Conservation (phyloP, 768 basidiomycete genomes). For the Rubroboletus satanas region DNA sequence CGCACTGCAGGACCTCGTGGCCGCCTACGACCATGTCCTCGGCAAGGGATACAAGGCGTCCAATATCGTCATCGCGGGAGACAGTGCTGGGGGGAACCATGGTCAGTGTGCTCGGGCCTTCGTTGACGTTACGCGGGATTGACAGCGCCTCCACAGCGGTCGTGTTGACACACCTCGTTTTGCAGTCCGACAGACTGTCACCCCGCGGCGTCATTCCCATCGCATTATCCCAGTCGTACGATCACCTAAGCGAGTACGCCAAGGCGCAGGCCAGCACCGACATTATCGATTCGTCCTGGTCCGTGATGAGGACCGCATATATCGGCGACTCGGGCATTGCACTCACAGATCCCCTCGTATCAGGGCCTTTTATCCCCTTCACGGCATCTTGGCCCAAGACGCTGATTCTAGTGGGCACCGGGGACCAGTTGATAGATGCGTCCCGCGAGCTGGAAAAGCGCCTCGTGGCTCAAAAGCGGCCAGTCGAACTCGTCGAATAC, state of each 20-base stretch:
- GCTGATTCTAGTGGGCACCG: slow-evolving; percentile 18
- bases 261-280: slow-evolving; percentile 1
- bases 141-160: slow-evolving; percentile 11
- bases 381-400: slow-evolving; percentile 20
- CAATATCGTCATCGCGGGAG: slow-evolving; percentile 22
- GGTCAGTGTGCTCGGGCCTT: slow-evolving; percentile 10
- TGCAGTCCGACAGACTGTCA: slow-evolving; percentile 50
- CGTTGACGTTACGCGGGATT: neutral
- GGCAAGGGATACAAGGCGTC: slow-evolving; percentile 18
- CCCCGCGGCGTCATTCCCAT: slow-evolving; percentile 55
- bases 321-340: slow-evolving; percentile 8
- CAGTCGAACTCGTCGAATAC: slow-evolving; percentile 26
- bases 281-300: neutral
- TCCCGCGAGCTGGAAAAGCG: slow-evolving; percentile 9
- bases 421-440: slow-evolving; percentile 11
- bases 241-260: neutral
- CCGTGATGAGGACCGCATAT: neutral
- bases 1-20: slow-evolving; percentile 20
- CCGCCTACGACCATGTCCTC: slow-evolving; percentile 26
- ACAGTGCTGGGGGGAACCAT: slow-evolving; percentile 26
- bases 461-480: neutral
- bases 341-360: slow-evolving; percentile 16
- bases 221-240: slow-evolving; percentile 36
- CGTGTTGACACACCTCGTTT: slow-evolving; percentile 31
- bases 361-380: slow-evolving; percentile 15